Percentiles rank a stretch among this genome's conserved stretches.
These are phyloP conservation scores for Wickerhamiella musiphila DNA, from an alignment of 805 yeast genomes.

Conservation along the genomic window DNA sequence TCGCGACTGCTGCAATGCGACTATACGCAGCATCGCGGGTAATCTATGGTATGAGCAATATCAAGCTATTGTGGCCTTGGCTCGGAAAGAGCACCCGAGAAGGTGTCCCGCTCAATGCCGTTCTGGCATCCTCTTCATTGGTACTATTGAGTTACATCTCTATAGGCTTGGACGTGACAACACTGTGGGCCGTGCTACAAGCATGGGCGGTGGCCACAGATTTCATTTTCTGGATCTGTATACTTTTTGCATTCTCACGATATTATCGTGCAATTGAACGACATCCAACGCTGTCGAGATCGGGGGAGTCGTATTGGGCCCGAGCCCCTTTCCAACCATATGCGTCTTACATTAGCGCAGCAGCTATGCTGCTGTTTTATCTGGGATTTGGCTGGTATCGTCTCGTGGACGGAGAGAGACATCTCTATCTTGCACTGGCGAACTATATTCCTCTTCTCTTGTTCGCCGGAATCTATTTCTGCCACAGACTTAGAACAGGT, in stretches of 20 bases:
- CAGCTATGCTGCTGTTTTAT: constrained; percentile 34
- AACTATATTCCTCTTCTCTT: constrained; percentile 39
- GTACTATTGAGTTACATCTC: constrained; percentile 4
- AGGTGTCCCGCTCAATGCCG: constrained; percentile 8
- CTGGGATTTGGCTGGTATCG: constrained; percentile 16
- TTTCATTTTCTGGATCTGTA: constrained; percentile 54
- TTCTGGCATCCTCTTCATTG: background rate
- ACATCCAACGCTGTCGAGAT: constrained; percentile 44
- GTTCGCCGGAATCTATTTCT: constrained; percentile 31
- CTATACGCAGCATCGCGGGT: constrained; percentile 11
- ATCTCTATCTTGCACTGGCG: constrained; percentile 27
- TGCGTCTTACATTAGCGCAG: constrained; percentile 28
- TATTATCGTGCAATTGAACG: constrained; percentile 41
- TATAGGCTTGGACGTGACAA: constrained; percentile 1
- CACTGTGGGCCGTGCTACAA: constrained; percentile 2
- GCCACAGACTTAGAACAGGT: constrained; percentile 39
- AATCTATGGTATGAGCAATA: constrained; percentile 8
- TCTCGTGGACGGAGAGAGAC: constrained; percentile 29
- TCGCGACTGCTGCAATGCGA: constrained; percentile 4
- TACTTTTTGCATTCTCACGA: constrained; percentile 43
- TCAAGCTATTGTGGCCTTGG: constrained; percentile 4
- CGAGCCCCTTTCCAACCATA: constrained; percentile 52
- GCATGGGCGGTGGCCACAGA: constrained; percentile 3
- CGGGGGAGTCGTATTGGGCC: constrained; percentile 50
- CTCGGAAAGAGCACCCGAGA: constrained; percentile 7